Base-by-base conservation (phyloP, 441 rosid species). In the Mallotus japonicus region DNA sequence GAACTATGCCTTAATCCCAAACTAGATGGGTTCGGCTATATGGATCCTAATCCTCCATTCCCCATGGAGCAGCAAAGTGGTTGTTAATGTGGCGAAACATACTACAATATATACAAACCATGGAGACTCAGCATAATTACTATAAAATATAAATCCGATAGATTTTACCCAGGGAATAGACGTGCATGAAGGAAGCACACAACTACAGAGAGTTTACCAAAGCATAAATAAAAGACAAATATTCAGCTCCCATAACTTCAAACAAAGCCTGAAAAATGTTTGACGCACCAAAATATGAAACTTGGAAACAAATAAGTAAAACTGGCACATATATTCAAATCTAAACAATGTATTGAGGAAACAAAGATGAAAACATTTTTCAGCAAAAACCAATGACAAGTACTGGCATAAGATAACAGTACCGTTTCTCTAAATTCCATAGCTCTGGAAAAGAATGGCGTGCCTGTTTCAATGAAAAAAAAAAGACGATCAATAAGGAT, bases 361-460 rank as follows among this genome's bases (percentile, higher is more conserved):
- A 3, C 4, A 40, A 20, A 20, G 49, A 53, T 37, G 75, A 66
- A 71, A 65, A 44, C 34, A 53, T 15, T 64, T 20, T 60, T 74
- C 44, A 44, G 68, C 47, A 78, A 63, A 67, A 44, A 46, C 7
- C 12, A 53, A 72, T 63, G 62, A 56, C 16, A 61, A 66, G 32
- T 54, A 65, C 66, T 19, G 55, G 22, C 58, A 65, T 54, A n/a
- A n/a, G n/a, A n/a, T n/a, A 55, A 65, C n/a, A 74, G 55, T 87
- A 95, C 99, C 97, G 83, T 75, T 87, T 76, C 87, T 95, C 99
- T 69, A 92, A 62, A 84, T 85, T 84, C 98, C 98, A 95, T 20
- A 95, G 80, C 82, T 89, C 99, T 56, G 99, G 96, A 80, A 95
- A 95, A 77, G 92, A 83, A 85, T 91, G 90, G 37, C 75, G 74